Evolutionary conservation across 2,329 filamentous ascomycete genomes (phyloP).

Genomic region (Pseudofabraea citricarpa): DNA sequence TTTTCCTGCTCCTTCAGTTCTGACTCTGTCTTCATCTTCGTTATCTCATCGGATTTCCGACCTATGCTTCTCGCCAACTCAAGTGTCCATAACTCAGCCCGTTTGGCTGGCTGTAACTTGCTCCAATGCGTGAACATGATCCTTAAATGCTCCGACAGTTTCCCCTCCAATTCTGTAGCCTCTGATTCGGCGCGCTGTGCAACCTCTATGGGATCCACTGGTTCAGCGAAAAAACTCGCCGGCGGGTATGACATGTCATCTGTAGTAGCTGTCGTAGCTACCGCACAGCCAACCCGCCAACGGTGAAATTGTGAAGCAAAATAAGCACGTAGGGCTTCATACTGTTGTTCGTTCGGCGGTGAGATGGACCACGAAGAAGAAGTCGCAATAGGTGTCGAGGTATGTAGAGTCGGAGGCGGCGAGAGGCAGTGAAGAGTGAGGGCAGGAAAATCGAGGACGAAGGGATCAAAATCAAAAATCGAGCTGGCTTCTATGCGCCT

Average conservation of each 20-base stretch:
- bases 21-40: conserved; percentile 43
- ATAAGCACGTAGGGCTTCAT: conserved; percentile 62
- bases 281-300: conserved; percentile 53
- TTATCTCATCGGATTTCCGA: conserved; percentile 47
- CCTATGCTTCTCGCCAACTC: conserved; percentile 58
- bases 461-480: conserved; percentile 77
- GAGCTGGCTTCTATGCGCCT: conserved; percentile 51
- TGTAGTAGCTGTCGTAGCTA: conserved; percentile 41
- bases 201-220: conserved; percentile 32
- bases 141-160: conserved; percentile 70
- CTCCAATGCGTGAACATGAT: conserved; percentile 76
- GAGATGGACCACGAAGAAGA: conserved; percentile 76
- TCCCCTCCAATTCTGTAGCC: conserved; percentile 52
- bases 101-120: conserved; percentile 49
- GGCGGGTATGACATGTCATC: conserved; percentile 43
- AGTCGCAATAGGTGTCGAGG: conserved; percentile 71
- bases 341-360: conserved; percentile 69
- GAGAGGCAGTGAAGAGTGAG: conserved; percentile 78
- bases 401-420: conserved; percentile 74
- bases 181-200: conserved; percentile 28
- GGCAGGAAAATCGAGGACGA: conserved; percentile 79
- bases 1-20: conserved; percentile 45
- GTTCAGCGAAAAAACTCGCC: conserved; percentile 25
- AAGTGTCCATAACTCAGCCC: conserved; percentile 55
- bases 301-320: conserved; percentile 63